Base-by-base conservation (phyloP, 2,329 filamentous ascomycete species). In the Fusarium pininemorale region DNA sequence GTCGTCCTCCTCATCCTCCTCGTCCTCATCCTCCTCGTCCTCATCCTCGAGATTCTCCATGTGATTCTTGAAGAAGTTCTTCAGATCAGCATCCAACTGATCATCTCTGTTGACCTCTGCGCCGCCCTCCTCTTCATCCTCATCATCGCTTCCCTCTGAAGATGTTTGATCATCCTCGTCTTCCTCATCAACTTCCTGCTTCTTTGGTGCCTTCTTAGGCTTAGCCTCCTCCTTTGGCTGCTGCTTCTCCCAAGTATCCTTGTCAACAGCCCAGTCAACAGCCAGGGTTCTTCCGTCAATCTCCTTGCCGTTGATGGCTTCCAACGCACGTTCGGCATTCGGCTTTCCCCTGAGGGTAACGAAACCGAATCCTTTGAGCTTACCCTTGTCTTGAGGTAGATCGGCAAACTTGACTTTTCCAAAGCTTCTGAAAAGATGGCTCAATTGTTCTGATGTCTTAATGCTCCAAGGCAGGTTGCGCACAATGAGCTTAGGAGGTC, bases 241-340 rank as follows among this genome's bases (percentile, higher is more conserved):
- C 72, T 91, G 86, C 70, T 90, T 87, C 71, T 95, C 89, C 94
- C 94, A 99, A 12, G 92, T 91, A 47, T 92, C 88, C 84, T 97
- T 98, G 69, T 98, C 94, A 7, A 98, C 95, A 38, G 97, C 96
- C 94, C 94, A 99, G 84, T 99, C 96, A 12, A 99, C 96, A 35
- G 96, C 96, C 69, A 99, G 83, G 14, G 92, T 93, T 78, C 96
- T 90, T 5, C 95, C 96, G 81, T 98, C 95, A 26, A 99, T 88
- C 70, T 93, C 90, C 81, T 94, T 98, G 66, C 96, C 96, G 82
- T 98, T 99, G 75, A 98, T 86, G 28, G 88, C 90, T 67, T 92
- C 90, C 65, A 99, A 87, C 5, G 96, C 96, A 81, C 91, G 94
- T 82, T 98, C 94, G 0, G 96, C 96, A 82, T 98, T 98, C 83